phyloP scores from a whole-genome alignment of 2,329 filamentous ascomycete genomes.

The Domatiomyces globalis region DNA sequence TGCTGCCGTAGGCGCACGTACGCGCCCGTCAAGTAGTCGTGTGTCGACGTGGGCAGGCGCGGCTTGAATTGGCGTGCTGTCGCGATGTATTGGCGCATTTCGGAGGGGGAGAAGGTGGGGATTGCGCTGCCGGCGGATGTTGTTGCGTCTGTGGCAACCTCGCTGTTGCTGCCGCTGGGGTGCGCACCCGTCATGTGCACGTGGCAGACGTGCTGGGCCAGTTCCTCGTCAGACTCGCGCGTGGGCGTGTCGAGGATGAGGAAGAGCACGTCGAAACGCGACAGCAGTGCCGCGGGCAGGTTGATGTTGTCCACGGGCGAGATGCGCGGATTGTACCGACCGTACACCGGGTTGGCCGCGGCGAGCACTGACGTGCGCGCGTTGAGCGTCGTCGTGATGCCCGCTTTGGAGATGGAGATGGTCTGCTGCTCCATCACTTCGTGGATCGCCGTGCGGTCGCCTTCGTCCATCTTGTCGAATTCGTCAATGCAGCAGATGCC shows the following conservation, averaged over 20 bases:
- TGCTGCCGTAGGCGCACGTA: constrained; percentile 90
- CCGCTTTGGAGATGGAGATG: constrained; percentile 74
- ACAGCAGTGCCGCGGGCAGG: constrained; percentile 87
- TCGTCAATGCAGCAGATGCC: constrained; percentile 76
- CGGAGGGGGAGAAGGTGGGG: constrained; percentile 67
- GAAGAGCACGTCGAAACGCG: constrained; percentile 94
- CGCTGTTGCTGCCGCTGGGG: constrained; percentile 59
- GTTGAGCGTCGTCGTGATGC: constrained; percentile 93
- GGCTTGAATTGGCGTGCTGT: constrained; percentile 82
- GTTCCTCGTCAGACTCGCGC: constrained; percentile 77
- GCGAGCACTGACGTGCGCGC: constrained; percentile 91
- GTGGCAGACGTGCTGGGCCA: constrained; percentile 87
- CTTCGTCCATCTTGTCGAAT: constrained; percentile 75
- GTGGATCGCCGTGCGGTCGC: constrained; percentile 65
- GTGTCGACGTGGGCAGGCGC: constrained; percentile 67
- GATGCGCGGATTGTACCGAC: constrained; percentile 92
- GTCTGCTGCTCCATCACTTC: constrained; percentile 85
- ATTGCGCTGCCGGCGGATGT: neutral
- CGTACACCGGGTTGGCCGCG: constrained; percentile 92
- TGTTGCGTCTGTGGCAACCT: neutral
- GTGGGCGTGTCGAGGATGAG: constrained; percentile 88
- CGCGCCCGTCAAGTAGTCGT: constrained; percentile 92
- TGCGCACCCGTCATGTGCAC: constrained; percentile 68
- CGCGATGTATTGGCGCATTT: constrained; percentile 92
- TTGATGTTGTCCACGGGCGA: constrained; percentile 99